Evolutionary conservation across 306 rosid species (phyloP).

Genomic region (Ammopiptanthus mongolicus): DNA sequence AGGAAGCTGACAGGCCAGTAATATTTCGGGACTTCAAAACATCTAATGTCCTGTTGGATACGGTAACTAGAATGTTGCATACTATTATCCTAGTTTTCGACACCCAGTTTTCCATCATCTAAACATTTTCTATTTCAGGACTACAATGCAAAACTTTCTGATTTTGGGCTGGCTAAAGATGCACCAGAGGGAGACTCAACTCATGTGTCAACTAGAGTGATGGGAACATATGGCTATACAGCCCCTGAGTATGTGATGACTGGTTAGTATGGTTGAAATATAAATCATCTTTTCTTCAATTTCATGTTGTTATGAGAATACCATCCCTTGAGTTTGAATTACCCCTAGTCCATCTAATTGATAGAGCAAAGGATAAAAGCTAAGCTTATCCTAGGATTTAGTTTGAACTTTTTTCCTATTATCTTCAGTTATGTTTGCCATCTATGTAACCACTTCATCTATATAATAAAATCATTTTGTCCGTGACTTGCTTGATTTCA

Average conservation of each 20-base stretch:
- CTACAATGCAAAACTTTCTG: slow-evolving; percentile 61
- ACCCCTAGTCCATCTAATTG: too few species aligned
- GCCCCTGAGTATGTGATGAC: slow-evolving; percentile 67
- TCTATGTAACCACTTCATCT: too few species aligned
- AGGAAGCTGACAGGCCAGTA: slow-evolving; percentile 46
- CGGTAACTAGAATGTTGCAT: slow-evolving; percentile 14
- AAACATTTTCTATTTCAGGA: slow-evolving; percentile 34
- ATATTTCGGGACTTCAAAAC: slow-evolving; percentile 69
- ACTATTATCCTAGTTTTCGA: not conserved
- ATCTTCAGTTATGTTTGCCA: too few species aligned
- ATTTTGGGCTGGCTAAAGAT: slow-evolving; percentile 65
- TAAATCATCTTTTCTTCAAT: not conserved
- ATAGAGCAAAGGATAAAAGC: too few species aligned
- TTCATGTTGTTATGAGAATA: too few species aligned
- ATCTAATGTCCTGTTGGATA: slow-evolving; percentile 53
- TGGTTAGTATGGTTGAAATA: slow-evolving; percentile 38
- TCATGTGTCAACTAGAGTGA: slow-evolving; percentile 55
- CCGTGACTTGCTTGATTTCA: too few species aligned
- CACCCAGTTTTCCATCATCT: not conserved
- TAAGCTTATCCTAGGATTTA: too few species aligned
- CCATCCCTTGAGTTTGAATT: too few species aligned
- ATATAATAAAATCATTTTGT: too few species aligned
- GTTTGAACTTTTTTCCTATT: too few species aligned
- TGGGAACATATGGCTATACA: slow-evolving; percentile 65
- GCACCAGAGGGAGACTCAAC: slow-evolving; percentile 56